Conservation (phyloP, 2,329 filamentous ascomycete species). For the Cryphonectria naterciae region DNA sequence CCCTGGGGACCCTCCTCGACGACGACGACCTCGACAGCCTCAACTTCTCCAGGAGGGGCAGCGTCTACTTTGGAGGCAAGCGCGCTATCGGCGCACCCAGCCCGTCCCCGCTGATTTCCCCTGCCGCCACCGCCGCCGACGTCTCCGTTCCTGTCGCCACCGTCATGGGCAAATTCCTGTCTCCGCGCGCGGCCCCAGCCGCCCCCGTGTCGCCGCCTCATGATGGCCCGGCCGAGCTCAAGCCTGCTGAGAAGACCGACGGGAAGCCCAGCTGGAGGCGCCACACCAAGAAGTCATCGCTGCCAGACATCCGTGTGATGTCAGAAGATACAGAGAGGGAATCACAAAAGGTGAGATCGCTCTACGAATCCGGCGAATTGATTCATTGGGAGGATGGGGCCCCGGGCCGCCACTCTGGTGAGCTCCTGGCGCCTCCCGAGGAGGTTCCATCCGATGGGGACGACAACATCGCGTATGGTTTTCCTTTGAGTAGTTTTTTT, state of each 20-base stretch:
- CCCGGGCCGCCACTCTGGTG: slow-evolving; percentile 50
- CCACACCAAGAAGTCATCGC: slow-evolving; percentile 31
- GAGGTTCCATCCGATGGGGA: slow-evolving; percentile 57
- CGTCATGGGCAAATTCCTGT: slow-evolving; percentile 18
- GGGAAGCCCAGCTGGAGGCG: slow-evolving; percentile 30
- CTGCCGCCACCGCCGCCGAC: slow-evolving; percentile 30
- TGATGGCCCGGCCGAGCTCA: slow-evolving; percentile 31
- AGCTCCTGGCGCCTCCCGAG: slow-evolving; percentile 52
- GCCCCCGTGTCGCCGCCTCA: slow-evolving; percentile 19
- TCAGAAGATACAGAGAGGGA: slow-evolving; percentile 62
- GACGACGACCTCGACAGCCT: slow-evolving; percentile 62
- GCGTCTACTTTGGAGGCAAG: slow-evolving; percentile 63
- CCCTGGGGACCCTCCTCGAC: slow-evolving; percentile 59
- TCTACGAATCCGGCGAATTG: slow-evolving; percentile 62
- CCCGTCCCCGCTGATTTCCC: not conserved
- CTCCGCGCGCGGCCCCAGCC: slow-evolving; percentile 23
- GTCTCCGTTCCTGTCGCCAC: slow-evolving; percentile 1
- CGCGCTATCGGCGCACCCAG: slow-evolving; percentile 32
- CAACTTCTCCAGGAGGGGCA: slow-evolving; percentile 66
- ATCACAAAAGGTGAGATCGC: slow-evolving; percentile 70
- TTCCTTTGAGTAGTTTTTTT: slow-evolving; percentile 43
- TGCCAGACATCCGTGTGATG: slow-evolving; percentile 57
- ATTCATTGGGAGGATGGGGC: slow-evolving; percentile 58
- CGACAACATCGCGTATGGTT: slow-evolving; percentile 60
- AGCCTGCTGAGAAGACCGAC: slow-evolving; percentile 22